These are phyloP conservation scores for Psidium friedrichsthalianum DNA, from an alignment of 345 rosid species.

Conservation along the genomic window DNA sequence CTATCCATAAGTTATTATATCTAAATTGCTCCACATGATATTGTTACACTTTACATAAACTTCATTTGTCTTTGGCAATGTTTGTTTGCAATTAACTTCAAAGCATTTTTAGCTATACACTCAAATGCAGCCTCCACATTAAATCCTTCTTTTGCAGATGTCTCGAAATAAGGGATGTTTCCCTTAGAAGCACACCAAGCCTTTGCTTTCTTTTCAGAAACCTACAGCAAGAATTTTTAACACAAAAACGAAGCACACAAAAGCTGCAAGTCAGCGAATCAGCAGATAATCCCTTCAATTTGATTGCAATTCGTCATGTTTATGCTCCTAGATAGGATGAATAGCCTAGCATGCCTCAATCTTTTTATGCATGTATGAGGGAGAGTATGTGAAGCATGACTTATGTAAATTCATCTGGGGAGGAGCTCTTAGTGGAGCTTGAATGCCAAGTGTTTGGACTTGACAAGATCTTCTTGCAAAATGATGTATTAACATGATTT, in stretches of 20 bases:
- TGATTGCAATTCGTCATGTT: too few species aligned
- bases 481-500: too few species aligned
- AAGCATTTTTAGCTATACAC: conserved; percentile 70
- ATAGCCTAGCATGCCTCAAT: too few species aligned
- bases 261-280: background rate
- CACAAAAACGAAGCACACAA: background rate
- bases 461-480: too few species aligned
- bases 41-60: background rate
- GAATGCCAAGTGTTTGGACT: too few species aligned
- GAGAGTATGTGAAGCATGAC: too few species aligned
- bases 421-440: too few species aligned
- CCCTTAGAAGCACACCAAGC: conserved; percentile 93
- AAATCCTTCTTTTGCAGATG: conserved; percentile 84
- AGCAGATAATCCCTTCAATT: background rate
- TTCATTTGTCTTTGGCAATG: background rate
- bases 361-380: too few species aligned
- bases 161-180: conserved; percentile 83
- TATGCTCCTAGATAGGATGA: too few species aligned
- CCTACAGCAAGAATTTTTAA: conserved; percentile 20
- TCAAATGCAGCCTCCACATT: conserved; percentile 76
- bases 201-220: conserved; percentile 78
- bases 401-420: too few species aligned
- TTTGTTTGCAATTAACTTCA: conserved; percentile 12
- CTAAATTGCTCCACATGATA: background rate
- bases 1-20: background rate